Conservation (phyloP, 768 basidiomycete species). For the Melanogaster broomeanus region DNA sequence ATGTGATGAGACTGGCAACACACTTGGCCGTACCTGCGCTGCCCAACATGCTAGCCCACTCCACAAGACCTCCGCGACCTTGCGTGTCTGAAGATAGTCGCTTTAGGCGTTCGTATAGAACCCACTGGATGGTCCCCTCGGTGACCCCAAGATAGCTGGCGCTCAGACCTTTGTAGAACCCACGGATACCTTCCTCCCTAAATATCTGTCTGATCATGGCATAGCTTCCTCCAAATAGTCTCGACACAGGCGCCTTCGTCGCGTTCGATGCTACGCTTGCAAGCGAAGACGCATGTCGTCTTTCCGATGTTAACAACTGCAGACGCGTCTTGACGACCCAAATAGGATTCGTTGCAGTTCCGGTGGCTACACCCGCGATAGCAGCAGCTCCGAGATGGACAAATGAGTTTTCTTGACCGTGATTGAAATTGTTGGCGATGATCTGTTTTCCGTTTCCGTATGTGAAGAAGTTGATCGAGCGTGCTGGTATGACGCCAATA, state of each 20-base stretch:
- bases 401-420: constrained; percentile 73
- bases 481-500: constrained; percentile 92
- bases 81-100: constrained; percentile 55
- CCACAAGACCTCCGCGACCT: constrained; percentile 54
- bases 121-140: constrained; percentile 97
- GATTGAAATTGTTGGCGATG: constrained; percentile 80
- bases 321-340: constrained; percentile 99
- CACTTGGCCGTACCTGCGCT: constrained; percentile 94
- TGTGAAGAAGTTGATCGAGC: constrained; percentile 97
- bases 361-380: constrained; percentile 81
- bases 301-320: constrained; percentile 61
- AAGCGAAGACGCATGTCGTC: constrained; percentile 11
- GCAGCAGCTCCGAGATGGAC: constrained; percentile 89
- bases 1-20: constrained; percentile 90
- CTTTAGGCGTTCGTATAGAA: constrained; percentile 92
- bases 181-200: constrained; percentile 77
- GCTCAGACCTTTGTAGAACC: constrained; percentile 93
- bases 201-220: constrained; percentile 71
- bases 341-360: constrained; percentile 94
- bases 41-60: constrained; percentile 83
- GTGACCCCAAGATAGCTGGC: constrained; percentile 96
- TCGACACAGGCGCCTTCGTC: constrained; percentile 13
- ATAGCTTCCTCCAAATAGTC: constrained; percentile 54
- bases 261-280: constrained; percentile 1
- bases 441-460: constrained; percentile 96